Percentiles rank a stretch among this genome's conserved stretches.
Evolutionary conservation across 441 rosid genomes (phyloP).

Genomic region (Metrosideros polymorpha): DNA sequence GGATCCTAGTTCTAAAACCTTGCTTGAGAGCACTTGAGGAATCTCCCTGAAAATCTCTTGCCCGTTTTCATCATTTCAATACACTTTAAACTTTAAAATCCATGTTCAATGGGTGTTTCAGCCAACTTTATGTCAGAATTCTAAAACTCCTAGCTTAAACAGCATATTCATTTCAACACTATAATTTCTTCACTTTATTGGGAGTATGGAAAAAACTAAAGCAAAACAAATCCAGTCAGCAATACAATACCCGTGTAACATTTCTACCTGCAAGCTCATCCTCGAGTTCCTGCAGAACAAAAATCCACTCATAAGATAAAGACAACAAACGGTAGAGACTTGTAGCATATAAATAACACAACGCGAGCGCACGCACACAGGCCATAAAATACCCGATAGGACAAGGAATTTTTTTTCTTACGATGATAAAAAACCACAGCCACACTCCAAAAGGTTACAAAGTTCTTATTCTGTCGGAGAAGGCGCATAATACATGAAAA

Average conservation of each 20-base stretch:
- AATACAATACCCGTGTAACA: conserved; percentile 43
- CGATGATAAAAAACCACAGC: neutral
- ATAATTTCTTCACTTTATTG: neutral
- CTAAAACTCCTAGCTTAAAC: neutral
- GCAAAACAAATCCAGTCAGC: neutral
- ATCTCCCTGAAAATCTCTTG: neutral
- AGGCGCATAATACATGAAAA: conserved; percentile 37
- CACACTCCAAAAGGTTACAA: neutral
- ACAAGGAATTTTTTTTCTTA: neutral
- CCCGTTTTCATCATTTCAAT: neutral
- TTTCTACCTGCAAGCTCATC: conserved; percentile 44
- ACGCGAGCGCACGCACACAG: neutral
- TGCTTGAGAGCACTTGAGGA: neutral
- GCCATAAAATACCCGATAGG: neutral
- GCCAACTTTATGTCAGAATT: neutral
- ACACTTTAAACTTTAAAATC: neutral
- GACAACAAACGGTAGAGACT: neutral
- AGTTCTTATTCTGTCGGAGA: neutral
- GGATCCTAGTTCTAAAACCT: neutral
- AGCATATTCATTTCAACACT: too few species aligned
- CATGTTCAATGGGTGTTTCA: neutral
- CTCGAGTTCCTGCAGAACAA: conserved; percentile 27
- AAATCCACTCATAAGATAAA: neutral
- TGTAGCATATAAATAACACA: neutral
- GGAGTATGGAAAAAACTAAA: neutral